Evolutionary conservation across 306 rosid genomes (phyloP).

Genomic region (barrel medic (Medicago truncatula)): DNA sequence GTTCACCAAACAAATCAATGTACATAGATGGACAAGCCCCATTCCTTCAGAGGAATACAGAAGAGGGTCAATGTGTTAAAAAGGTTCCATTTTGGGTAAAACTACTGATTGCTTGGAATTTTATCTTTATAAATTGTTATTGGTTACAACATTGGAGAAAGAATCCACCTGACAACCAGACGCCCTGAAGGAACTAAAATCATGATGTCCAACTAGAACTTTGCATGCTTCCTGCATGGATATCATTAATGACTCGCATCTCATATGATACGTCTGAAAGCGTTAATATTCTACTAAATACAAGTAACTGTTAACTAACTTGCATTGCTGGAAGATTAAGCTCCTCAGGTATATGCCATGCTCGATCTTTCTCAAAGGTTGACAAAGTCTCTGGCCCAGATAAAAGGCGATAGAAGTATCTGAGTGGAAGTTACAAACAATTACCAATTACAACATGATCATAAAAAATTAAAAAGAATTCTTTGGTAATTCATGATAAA

Average conservation of each 20-base stretch:
- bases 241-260: slow-evolving; percentile 24
- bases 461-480: slow-evolving; percentile 16
- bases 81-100: slow-evolving; percentile 30
- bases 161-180: slow-evolving; percentile 89
- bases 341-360: slow-evolving; percentile 87
- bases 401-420: slow-evolving; percentile 86
- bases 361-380: slow-evolving; percentile 80
- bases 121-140: slow-evolving; percentile 23
- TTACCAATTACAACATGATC: slow-evolving; percentile 6
- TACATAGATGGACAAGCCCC: slow-evolving; percentile 18
- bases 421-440: slow-evolving; percentile 42
- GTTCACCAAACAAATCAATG: slow-evolving; percentile 17
- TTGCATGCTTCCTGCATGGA: slow-evolving; percentile 82
- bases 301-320: slow-evolving; percentile 54
- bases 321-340: slow-evolving; percentile 83
- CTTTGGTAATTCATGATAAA: slow-evolving; percentile 14
- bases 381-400: slow-evolving; percentile 86
- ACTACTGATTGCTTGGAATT: slow-evolving; percentile 6
- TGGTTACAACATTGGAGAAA: slow-evolving; percentile 32
- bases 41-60: slow-evolving; percentile 13
- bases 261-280: slow-evolving; percentile 21
- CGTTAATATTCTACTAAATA: slow-evolving; percentile 29
- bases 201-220: slow-evolving; percentile 87
- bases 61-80: slow-evolving; percentile 15
- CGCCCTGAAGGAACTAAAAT: slow-evolving; percentile 96